Base-by-base conservation (phyloP, 2,329 filamentous ascomycete species). In the Hirsutella minnesotensis region DNA sequence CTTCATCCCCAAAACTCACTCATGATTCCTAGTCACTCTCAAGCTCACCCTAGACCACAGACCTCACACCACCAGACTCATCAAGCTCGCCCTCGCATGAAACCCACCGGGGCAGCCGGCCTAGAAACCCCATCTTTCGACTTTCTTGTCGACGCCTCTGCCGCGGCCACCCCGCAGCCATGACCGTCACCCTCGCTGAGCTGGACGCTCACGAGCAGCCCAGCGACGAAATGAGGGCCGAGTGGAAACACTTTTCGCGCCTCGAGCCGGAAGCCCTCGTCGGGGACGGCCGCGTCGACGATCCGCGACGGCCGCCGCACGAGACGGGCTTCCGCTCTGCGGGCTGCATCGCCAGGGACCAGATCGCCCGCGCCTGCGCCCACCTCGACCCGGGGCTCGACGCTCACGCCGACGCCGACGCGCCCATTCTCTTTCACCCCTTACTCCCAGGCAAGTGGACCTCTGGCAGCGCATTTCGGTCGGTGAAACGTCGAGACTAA, bases 181-280 rank as follows among this genome's bases (percentile, higher is more conserved):
- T 62, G 58, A 45, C 52, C 8, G 39, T 47, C 35, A 51, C 47
- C n/a, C 53, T 57, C 37, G 45, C 49, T 8, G 67, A 70, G 18
- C 67, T 89, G 3, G 83, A 94, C 61, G 81, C 88, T 22, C 78
- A 90, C 58, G 79, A 87, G 60, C 79, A 81, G 52, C 86, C 88
- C 2, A 85, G 88, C 3, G 76, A 80, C 12, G 61, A 69, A 40
- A 69, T 95, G 50, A 79, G 81, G 47, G 66, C 73, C 38, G 66
- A 79, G 42, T 95, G 87, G 75, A 95, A 95, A 60, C 66, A 65
- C 35, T 86, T 82, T 52, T 78, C 82, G 20, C 81, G 75, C 49
- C 69, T 77, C 31, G 72, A 79, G 0, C 61, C 70, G 3, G 53
- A 62, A 8, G 66, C 68, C 2, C 60, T 84, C n/a, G 53, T 68